Evolutionary conservation across 179 eudicot species (phyloP).

Genomic region (Beta corolliflora): DNA sequence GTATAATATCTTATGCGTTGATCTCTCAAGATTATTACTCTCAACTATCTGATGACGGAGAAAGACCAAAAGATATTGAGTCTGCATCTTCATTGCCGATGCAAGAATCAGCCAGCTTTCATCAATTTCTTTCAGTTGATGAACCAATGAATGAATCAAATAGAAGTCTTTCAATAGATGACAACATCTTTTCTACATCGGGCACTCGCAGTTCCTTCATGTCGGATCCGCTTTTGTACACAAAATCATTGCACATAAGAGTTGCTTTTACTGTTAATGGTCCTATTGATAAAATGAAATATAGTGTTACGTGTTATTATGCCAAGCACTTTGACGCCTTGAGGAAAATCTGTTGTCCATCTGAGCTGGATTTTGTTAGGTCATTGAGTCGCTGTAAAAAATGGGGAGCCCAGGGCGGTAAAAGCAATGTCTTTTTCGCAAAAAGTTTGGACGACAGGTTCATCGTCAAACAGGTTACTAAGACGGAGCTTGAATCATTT

Average conservation of each 20-base stretch:
- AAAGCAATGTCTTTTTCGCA: conserved; percentile 96
- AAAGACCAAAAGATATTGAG: conserved; percentile 64
- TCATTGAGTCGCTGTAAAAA: conserved; percentile 97
- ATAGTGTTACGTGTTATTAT: conserved; percentile 78
- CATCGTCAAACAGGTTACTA: conserved; percentile 95
- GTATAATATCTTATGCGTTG: conserved; percentile 85
- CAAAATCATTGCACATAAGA: conserved; percentile 69
- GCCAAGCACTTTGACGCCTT: conserved; percentile 88
- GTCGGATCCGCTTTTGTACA: conserved; percentile 54
- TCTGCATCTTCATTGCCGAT: conserved; percentile 51
- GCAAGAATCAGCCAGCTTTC: conserved; percentile 52
- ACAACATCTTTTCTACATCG: conserved; percentile 50
- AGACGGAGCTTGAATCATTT: conserved; percentile 96
- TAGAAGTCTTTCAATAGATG: conserved; percentile 74
- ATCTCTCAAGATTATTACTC: conserved; percentile 60
- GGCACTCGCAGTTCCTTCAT: conserved; percentile 53
- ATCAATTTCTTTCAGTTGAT: conserved; percentile 53
- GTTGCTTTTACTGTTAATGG: conserved; percentile 70
- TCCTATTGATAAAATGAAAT: conserved; percentile 74
- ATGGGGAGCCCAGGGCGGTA: conserved; percentile 99
- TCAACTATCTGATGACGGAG: conserved; percentile 70
- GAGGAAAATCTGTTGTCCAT: conserved; percentile 87
- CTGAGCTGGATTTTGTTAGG: conserved; percentile 77
- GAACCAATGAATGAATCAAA: conserved; percentile 58
- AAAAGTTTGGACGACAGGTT: conserved; percentile 93